Base-by-base conservation (phyloP, 108 stramenopile genomes). In the Nitzschia sp. region DNA sequence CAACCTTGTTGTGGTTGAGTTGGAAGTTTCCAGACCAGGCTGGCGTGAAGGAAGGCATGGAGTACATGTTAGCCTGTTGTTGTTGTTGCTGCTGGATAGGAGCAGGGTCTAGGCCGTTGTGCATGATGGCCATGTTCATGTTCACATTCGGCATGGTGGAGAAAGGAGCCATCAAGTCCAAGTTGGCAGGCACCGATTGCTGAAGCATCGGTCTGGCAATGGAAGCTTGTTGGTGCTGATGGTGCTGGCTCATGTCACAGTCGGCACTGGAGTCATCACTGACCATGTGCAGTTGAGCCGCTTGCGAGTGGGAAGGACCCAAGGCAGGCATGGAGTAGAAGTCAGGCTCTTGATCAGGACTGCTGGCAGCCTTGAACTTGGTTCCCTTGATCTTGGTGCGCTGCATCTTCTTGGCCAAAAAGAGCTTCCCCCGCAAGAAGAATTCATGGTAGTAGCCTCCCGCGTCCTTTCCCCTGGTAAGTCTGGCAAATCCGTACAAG, bases 361-460 rank as follows among this genome's bases (percentile, higher is more conserved):
- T 75, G 51, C 59, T 63, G 3, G 80, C 76, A 17, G 75, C 76
- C 82, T 86, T 88, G 61, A 85, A 82, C 20, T 78, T 77, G 53
- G 80, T 86, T 24, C 90, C 90, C 83, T 91, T 91, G 61, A 91
- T 75, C 77, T 88, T 88, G 44, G 75, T 80, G 10, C 90, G 77
- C 7, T 63, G 43, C 65, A 91, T 85, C 26, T 65, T 65, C 64
- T 70, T 59, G 58, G 70, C 64, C 6, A 91, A 65, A 43, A 67
- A 57, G 6, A 57, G 66, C 41, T 79, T 78, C 29, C 85, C 85
- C 34, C 85, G 71, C 10, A 91, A 80, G 53, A 91, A 91, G 29
- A 83, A 68, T 38, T 67, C 66, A 38, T 80, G 80, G 39, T 76
- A 80, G 29, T 73, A 80, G 2, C 58, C 65, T 20, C 71, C 75